Percentiles rank a stretch among this genome's conserved stretches.
phyloP scores from a whole-genome alignment of 2,329 filamentous ascomycete species.

The Metarhizium guizhouense region DNA sequence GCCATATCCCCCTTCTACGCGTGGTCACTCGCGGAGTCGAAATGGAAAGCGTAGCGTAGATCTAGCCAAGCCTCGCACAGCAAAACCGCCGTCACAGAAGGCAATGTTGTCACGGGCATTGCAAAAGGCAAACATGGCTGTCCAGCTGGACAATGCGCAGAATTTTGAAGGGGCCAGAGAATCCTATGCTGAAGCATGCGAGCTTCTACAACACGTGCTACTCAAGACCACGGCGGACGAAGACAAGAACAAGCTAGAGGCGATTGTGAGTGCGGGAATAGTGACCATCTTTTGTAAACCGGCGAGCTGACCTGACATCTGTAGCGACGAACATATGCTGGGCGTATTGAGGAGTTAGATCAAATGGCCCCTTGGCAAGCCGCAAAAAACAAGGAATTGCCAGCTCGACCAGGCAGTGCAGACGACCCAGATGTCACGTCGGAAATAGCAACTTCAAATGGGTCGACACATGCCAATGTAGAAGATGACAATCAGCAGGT shows the following conservation, averaged over 20 bases:
- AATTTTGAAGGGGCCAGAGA: conserved; percentile 88
- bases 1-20: conserved; percentile 12
- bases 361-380: conserved; percentile 52
- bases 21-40: conserved; percentile 22
- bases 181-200: conserved; percentile 86
- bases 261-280: conserved; percentile 60
- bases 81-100: conserved; percentile 68
- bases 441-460: background rate
- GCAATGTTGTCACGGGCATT: conserved; percentile 93
- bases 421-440: conserved; percentile 10
- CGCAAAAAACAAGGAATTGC: conserved; percentile 64
- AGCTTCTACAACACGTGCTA: conserved; percentile 80
- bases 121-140: conserved; percentile 91
- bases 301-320: background rate
- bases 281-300: background rate
- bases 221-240: conserved; percentile 74
- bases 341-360: conserved; percentile 78
- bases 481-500: conserved; percentile 12
- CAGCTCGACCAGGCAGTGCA: conserved; percentile 55
- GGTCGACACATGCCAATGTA: conserved; percentile 25
- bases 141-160: conserved; percentile 90
- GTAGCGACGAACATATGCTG: conserved; percentile 81
- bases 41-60: conserved; percentile 25
- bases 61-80: conserved; percentile 14
- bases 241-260: conserved; percentile 82